Conservation (phyloP, 805 yeast genomes). For the Candida takata region DNA sequence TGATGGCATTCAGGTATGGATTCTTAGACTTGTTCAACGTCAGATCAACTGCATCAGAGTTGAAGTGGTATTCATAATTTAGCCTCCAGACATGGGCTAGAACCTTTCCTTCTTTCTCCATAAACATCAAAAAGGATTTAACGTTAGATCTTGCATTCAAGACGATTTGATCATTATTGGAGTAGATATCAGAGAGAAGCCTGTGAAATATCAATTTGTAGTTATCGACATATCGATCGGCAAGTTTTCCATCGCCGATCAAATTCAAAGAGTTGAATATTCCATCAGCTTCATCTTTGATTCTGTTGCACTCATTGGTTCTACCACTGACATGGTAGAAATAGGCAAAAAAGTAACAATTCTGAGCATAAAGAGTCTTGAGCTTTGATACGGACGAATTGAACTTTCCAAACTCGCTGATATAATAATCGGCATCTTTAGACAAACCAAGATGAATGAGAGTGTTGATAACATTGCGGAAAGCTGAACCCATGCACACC, state of each 20-base stretch:
- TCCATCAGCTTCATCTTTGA: slow-evolving; percentile 11
- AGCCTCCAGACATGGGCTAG: slow-evolving; percentile 16
- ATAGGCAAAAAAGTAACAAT: slow-evolving; percentile 18
- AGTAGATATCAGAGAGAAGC: slow-evolving; percentile 16
- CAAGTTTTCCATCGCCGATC: slow-evolving; percentile 2
- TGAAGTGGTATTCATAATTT: slow-evolving; percentile 19
- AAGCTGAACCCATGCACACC: slow-evolving; percentile 29
- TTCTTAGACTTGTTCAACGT: slow-evolving; percentile 12
- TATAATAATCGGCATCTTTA: slow-evolving; percentile 50
- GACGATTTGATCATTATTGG: slow-evolving; percentile 1
- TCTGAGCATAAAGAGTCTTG: slow-evolving; percentile 10
- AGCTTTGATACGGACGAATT: slow-evolving; percentile 13
- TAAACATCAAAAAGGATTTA: slow-evolving; percentile 10
- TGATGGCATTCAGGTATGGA: slow-evolving; percentile 19
- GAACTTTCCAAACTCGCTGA: slow-evolving; percentile 36
- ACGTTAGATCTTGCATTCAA: slow-evolving; percentile 9
- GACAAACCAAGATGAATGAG: slow-evolving; percentile 46
- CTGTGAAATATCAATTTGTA: slow-evolving; percentile 18
- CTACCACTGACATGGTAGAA: slow-evolving; percentile 16
- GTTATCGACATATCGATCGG: slow-evolving; percentile 16
- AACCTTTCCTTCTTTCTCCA: slow-evolving; percentile 17
- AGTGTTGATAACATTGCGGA: slow-evolving; percentile 32
- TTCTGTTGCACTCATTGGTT: slow-evolving; percentile 2
- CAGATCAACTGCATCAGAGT: slow-evolving; percentile 13
- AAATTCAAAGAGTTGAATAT: slow-evolving; percentile 12